Conservation (phyloP, 2,329 filamentous ascomycete species). For the Furcasterigmium furcatum region DNA sequence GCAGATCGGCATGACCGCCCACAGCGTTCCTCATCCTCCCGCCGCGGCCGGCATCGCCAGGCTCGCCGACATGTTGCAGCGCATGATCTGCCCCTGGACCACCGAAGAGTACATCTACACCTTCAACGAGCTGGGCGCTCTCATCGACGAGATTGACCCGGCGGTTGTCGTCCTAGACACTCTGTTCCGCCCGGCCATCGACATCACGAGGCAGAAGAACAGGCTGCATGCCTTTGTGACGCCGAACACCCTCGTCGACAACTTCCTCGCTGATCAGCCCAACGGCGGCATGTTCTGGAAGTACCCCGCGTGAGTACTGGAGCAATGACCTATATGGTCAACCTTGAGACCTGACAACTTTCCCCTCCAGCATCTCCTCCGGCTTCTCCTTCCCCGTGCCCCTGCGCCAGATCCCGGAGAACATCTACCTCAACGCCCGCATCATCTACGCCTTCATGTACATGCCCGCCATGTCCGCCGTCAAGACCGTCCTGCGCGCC, state of each 20-base stretch:
- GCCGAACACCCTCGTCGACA: constrained; percentile 39
- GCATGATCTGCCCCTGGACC: constrained; percentile 22
- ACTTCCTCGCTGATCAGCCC: constrained; percentile 34
- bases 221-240: constrained; percentile 32
- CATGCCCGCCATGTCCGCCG: not conserved
- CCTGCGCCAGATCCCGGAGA: constrained; percentile 32
- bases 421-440: constrained; percentile 24
- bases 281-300: constrained; percentile 30
- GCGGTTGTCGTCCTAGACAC: constrained; percentile 27
- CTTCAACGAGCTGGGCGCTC: constrained; percentile 15
- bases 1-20: constrained; percentile 8
- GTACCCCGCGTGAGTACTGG: constrained; percentile 31
- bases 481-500: not conserved
- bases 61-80: constrained; percentile 11
- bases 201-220: constrained; percentile 15
- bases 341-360: not conserved
- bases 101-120: constrained; percentile 23
- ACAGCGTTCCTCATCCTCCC: constrained; percentile 14
- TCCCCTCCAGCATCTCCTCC: constrained; percentile 29
- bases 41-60: constrained; percentile 13
- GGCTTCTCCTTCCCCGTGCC: constrained; percentile 43
- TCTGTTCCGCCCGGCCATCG: no score
- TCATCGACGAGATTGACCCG: constrained; percentile 26
- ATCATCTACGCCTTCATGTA: constrained; percentile 11
- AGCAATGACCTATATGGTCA: not conserved